phyloP scores from a whole-genome alignment of 2,329 filamentous ascomycete species.

The Sarocladium oryzae region DNA sequence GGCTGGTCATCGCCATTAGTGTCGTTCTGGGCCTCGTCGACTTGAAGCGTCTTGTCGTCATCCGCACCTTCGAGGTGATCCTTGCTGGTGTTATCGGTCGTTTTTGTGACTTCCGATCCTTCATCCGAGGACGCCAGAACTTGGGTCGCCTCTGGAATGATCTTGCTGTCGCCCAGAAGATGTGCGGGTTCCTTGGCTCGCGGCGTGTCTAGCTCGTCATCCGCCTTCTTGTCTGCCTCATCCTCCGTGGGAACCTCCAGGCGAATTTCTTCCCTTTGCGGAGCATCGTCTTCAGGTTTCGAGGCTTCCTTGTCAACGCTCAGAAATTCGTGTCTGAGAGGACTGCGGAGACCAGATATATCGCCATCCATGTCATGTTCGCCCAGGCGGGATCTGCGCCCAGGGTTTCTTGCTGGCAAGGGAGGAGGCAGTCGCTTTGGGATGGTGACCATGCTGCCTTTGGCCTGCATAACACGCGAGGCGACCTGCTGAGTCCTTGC shows the following conservation, averaged over 20 bases:
- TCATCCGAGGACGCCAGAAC: not conserved
- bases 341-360: constrained; percentile 43
- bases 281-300: not conserved
- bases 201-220: not conserved
- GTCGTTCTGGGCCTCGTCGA: not conserved
- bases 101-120: not conserved
- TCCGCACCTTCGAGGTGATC: not conserved
- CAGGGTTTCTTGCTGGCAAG: constrained; percentile 70
- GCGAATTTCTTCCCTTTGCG: not conserved
- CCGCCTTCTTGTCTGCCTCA: not conserved
- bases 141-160: not conserved
- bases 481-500: constrained; percentile 50
- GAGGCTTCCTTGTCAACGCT: constrained; percentile 19
- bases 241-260: not conserved
- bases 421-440: constrained; percentile 73
- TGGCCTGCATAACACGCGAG: constrained; percentile 61
- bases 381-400: constrained; percentile 47
- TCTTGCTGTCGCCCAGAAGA: not conserved
- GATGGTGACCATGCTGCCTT: constrained; percentile 78
- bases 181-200: not conserved
- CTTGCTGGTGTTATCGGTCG: not conserved
- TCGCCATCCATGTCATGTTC: constrained; percentile 55
- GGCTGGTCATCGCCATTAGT: not conserved
- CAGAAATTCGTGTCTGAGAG: constrained; percentile 42
- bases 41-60: not conserved